These are phyloP conservation scores for Peziza echinospora DNA, from an alignment of 495 filamentous ascomycete species.

Conservation along the genomic window DNA sequence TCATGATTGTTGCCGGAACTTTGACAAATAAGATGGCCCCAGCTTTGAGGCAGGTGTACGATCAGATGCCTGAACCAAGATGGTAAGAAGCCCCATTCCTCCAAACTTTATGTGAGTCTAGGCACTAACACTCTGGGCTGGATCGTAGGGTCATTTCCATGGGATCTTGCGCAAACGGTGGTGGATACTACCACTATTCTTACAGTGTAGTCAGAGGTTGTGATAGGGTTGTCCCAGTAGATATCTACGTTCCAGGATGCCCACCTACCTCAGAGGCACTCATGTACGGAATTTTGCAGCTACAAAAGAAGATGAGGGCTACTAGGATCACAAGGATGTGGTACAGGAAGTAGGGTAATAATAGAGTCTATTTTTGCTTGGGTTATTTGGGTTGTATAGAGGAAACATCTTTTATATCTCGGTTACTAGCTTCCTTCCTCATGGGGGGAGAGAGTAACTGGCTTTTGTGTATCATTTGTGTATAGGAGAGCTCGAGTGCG, in stretches of 20 bases:
- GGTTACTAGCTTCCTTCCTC: too few relatives aligned
- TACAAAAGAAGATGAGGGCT: conserved; percentile 72
- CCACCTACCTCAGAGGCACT: conserved; percentile 75
- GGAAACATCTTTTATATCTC: not conserved
- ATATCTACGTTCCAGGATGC: conserved; percentile 84
- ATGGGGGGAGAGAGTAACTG: too few relatives aligned
- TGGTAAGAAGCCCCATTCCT: conserved; percentile 26
- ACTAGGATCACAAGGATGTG: conserved; percentile 52
- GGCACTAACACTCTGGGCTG: not conserved
- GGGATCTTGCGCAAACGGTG: conserved; percentile 81
- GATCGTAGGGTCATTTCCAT: conserved; percentile 47
- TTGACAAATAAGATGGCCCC: conserved; percentile 98
- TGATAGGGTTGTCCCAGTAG: conserved; percentile 76
- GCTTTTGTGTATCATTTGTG: too few relatives aligned
- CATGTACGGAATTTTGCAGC: conserved; percentile 69
- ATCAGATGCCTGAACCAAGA: conserved; percentile 90
- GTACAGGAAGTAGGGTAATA: conserved; percentile 37
- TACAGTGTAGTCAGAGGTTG: conserved; percentile 76
- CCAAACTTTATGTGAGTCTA: not conserved
- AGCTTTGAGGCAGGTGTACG: conserved; percentile 82
- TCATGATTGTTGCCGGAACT: conserved; percentile 94
- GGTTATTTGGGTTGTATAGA: not conserved
- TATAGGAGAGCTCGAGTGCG: too few relatives aligned
- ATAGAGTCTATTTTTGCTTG: too few relatives aligned
- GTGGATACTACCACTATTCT: conserved; percentile 86